A percentile compares a stretch with the other conserved stretches of the same genome.
Conservation (phyloP, 2,329 filamentous ascomycete species). For the Curvularia lunata region DNA sequence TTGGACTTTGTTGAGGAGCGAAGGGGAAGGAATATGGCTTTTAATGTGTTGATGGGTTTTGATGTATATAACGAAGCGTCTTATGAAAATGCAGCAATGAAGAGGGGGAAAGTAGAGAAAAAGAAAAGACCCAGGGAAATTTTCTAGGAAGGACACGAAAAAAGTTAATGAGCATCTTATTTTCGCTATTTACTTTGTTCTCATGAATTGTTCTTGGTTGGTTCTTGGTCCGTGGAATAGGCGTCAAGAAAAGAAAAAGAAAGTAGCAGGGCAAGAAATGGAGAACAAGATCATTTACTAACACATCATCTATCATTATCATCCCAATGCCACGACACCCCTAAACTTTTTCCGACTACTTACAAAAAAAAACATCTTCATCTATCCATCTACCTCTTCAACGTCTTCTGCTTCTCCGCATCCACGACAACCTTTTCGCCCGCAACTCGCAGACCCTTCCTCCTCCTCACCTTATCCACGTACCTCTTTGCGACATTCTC, state of each 20-base stretch:
- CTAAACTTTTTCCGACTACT: constrained; percentile 41
- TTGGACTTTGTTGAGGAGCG: too few species aligned
- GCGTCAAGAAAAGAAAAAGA: too few species aligned
- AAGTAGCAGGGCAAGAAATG: too few species aligned
- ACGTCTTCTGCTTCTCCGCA: constrained; percentile 88
- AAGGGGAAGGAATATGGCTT: neutral
- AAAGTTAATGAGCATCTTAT: neutral
- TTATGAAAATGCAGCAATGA: too few species aligned
- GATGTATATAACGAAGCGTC: neutral
- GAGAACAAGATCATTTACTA: too few species aligned
- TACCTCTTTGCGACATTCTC: constrained; percentile 97
- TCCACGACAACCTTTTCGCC: constrained; percentile 70
- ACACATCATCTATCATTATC: too few species aligned
- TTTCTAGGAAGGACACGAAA: neutral
- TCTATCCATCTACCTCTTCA: constrained; percentile 60
- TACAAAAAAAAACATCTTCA: constrained; percentile 20
- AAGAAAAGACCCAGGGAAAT: too few species aligned
- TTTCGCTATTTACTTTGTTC: too few species aligned
- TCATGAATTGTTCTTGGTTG: neutral
- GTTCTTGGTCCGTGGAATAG: too few species aligned
- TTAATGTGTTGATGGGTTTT: neutral
- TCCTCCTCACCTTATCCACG: constrained; percentile 83
- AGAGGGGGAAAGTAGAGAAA: neutral
- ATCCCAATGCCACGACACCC: too few species aligned
- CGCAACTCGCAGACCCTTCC: constrained; percentile 88